Base-by-base conservation (phyloP, 2,329 filamentous ascomycete species). In the Paradendryphiella salina region DNA sequence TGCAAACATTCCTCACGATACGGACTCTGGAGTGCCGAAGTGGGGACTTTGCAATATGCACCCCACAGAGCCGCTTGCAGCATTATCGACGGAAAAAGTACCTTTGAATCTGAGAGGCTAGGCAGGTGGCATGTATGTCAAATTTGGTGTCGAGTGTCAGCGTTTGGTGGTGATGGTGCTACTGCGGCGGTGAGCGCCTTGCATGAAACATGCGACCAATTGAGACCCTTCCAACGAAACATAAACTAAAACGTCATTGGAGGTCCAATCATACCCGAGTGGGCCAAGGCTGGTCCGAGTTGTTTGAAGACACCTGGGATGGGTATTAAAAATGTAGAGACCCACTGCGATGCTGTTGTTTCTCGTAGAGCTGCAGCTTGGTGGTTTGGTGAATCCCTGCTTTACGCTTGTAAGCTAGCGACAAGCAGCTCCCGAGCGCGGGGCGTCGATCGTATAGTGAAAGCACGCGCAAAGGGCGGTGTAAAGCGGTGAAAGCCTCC, bases 401-500 rank as follows among this genome's bases (percentile, higher is more conserved):
- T 44, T 13, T 18, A 26, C 23, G 29, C 23, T 38, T 48, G 43
- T 50, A 47, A 29, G 37, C 44, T 56, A 51, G 48, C 18, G 40
- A 40, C 4, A n/a, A 28, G 20, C 47, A 51, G 48, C 36, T 51
- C 48, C 48, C 48, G 48, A 35, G 37, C 48, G 48, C 43, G 26
- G 35, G 49, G 52, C 39, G 44, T 41, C 35, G 47, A 42, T 46
- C 48, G 42, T 52, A 28, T 43, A 14, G 52, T 28, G 43, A 40
- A 44, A 38, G 34, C 29, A 33, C 8, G 34, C 29, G 37, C 37
- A 51, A 59, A 56, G 41, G 46, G 56, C 55, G 56, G 58, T 63
- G 60, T 56, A 57, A 50, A 31, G 58, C 60, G 58, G 60, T 63
- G 61, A 56, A 58, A 52, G 49, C 40, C 41, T 52, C n/a, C 21